Evolutionary conservation across 495 filamentous ascomycete genomes (phyloP), one percentile per base, ranked within the genome.

Genomic region (Lichina pygmaea): DNA sequence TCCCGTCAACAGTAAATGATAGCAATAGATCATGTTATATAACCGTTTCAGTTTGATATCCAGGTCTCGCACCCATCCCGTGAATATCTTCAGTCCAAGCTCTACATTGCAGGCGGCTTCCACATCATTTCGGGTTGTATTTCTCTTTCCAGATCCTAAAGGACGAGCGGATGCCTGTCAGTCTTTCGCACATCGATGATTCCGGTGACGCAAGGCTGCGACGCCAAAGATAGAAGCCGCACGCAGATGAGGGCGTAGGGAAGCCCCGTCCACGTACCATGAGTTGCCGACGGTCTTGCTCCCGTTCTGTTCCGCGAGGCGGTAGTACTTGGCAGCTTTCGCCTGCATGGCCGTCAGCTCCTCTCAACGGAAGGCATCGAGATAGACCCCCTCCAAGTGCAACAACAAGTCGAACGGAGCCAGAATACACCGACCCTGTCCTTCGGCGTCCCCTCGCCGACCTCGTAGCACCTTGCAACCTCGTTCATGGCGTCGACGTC

Each of bases 401-500:
- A 34, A 30, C 17, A 31, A 11, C 41, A 34, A 33, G 41, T 8
- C 40, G 33, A 33, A 48, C 7, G 15, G 33, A 13, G 6, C 9
- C 44, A 9, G 48, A 36, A 34, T 1, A 34, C 8, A 75, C 81
- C 57, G 63, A 94, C 89, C 80, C 91, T 93, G 62, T 95, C 83
- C 60, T 95, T 99, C 60, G 81, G 84, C 48, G 79, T 81, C 24
- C 89, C 89, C 60, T 91, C 93, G 10, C 89, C 89, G 54, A 93
- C 80, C 15, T 86, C 58, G 64, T 91, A 95, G 61, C 91, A 99
- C 83, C 85, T 91, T 24, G 78, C 89, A 51, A 78, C 77, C 58
- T 93, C 86, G 57, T 93, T 92, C 85, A 94, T 93, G 41, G 86
- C 91, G 65, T 99, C 89, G 37, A 79, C 79, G 60, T 99, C 89